A percentile compares a stretch with the other conserved stretches of the same genome.
Conservation (phyloP, 2,329 filamentous ascomycete genomes). For the Neopestalotiopsis sp. region DNA sequence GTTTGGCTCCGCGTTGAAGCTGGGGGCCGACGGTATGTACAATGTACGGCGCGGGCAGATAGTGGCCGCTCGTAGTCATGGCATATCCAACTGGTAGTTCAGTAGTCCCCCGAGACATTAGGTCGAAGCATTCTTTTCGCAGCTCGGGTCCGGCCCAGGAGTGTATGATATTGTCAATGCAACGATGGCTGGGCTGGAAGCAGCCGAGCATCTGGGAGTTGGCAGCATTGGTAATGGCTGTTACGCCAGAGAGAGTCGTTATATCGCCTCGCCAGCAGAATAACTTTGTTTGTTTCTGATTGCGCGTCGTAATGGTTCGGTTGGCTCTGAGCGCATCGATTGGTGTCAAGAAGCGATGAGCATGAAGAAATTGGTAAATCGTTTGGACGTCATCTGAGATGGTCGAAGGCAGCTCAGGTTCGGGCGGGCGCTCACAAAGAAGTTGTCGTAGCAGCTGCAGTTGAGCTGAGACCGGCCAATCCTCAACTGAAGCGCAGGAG, state of each 20-base stretch:
- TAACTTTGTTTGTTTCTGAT: slow-evolving; percentile 18
- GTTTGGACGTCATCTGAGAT: neutral
- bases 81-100: slow-evolving; percentile 33
- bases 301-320: neutral
- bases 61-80: slow-evolving; percentile 26
- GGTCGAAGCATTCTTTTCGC: slow-evolving; percentile 33
- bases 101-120: slow-evolving; percentile 29
- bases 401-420: neutral
- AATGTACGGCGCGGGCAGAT: slow-evolving; percentile 33
- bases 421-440: neutral
- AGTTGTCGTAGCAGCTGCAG: slow-evolving; percentile 7
- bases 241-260: slow-evolving; percentile 34
- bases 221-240: slow-evolving; percentile 41
- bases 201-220: slow-evolving; percentile 40
- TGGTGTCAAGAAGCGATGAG: neutral
- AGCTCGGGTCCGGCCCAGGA: slow-evolving; percentile 35
- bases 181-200: slow-evolving; percentile 38
- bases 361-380: neutral
- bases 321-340: neutral
- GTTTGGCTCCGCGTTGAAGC: slow-evolving; percentile 28
- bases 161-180: slow-evolving; percentile 43
- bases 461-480: neutral
- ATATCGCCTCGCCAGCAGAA: slow-evolving; percentile 40
- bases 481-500: neutral
- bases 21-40: slow-evolving; percentile 41